Evolutionary conservation across 2,329 filamentous ascomycete species (phyloP).

Genomic region (Escovopsis weberi): DNA sequence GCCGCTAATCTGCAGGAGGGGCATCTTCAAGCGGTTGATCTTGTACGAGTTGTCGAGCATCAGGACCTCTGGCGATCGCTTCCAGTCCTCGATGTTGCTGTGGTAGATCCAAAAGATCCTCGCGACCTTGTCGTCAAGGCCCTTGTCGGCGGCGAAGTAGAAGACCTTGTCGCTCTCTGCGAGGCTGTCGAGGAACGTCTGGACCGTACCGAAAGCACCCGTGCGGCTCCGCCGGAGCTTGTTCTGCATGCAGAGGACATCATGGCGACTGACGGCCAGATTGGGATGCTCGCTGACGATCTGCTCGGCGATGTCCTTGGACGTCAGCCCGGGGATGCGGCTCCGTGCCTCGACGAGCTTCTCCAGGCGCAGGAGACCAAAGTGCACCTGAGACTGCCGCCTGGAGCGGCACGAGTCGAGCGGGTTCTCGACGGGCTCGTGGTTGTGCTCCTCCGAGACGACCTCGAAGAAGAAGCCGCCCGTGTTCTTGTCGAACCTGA

Average conservation of each 20-base stretch:
- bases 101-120: slow-evolving; percentile 1
- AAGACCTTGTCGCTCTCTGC: background rate
- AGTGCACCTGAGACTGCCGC: background rate
- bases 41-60: slow-evolving; percentile 5
- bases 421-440: background rate
- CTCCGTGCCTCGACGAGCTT: background rate
- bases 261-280: background rate
- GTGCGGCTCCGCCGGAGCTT: background rate
- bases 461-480: background rate
- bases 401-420: background rate
- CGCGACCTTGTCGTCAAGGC: background rate
- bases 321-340: background rate
- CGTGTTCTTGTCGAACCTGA: slow-evolving; percentile 1
- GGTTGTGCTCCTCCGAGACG: background rate
- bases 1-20: slow-evolving; percentile 5
- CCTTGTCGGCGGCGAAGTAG: background rate
- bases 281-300: background rate
- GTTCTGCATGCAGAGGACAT: background rate
- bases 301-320: background rate
- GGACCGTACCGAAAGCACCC: background rate
- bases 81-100: slow-evolving; percentile 2
- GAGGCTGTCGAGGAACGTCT: background rate
- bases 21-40: slow-evolving; percentile 4
- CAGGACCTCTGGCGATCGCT: slow-evolving; percentile 4
- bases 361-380: background rate